Conservation (phyloP, 352 stramenopile genomes). For the Plasmopara muralis region DNA sequence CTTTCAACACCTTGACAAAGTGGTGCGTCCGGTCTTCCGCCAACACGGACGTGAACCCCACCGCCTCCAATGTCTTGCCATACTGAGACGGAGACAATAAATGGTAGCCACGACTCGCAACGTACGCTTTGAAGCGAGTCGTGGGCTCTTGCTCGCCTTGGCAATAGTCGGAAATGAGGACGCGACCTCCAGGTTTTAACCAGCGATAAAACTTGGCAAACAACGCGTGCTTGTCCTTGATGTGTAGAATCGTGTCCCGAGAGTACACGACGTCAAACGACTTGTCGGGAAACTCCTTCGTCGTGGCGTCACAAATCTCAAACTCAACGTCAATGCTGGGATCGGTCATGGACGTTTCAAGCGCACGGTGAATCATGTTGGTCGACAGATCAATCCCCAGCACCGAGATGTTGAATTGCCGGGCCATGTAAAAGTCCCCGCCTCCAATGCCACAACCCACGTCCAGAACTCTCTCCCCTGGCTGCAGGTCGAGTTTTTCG, state of each 20-base stretch:
- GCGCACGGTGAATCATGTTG: conserved; percentile 66
- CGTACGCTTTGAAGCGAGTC: conserved; percentile 53
- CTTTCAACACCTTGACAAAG: conserved; percentile 57
- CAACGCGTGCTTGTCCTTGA: conserved; percentile 49
- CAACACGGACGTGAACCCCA: conserved; percentile 46
- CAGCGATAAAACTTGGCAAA: conserved; percentile 62
- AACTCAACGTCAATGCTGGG: conserved; percentile 50
- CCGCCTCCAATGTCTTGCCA: conserved; percentile 37
- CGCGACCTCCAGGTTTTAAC: conserved; percentile 53
- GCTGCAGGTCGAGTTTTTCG: conserved; percentile 51
- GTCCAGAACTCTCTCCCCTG: conserved; percentile 72
- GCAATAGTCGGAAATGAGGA: conserved; percentile 73
- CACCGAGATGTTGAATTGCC: conserved; percentile 78
- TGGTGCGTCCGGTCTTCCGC: conserved; percentile 65
- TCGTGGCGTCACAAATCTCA: conserved; percentile 65
- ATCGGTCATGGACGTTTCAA: conserved; percentile 56
- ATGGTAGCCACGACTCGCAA: conserved; percentile 58
- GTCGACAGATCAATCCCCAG: conserved; percentile 69
- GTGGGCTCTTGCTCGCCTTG: conserved; percentile 42
- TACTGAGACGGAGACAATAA: conserved; percentile 57
- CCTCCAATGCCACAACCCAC: conserved; percentile 89
- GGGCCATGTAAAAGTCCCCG: conserved; percentile 86
- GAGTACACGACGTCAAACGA: conserved; percentile 76
- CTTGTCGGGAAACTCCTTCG: conserved; percentile 40
- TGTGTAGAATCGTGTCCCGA: conserved; percentile 72